Evolutionary conservation across 192 early-diverging fungal genomes (phyloP).

Genomic region (Diversispora epigaea): DNA sequence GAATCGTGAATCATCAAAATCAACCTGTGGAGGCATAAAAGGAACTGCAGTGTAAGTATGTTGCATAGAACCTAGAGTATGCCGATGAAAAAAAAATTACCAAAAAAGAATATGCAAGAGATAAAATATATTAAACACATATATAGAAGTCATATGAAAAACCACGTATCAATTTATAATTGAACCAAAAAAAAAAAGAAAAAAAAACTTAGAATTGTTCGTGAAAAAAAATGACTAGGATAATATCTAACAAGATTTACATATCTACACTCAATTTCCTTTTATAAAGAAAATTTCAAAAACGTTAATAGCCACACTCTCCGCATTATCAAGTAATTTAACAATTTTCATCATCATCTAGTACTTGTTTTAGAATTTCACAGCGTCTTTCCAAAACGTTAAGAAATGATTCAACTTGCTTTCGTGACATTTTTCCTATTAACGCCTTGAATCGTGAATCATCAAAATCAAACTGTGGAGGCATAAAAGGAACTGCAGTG

Average conservation of each 20-base stretch:
- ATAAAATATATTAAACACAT: no score
- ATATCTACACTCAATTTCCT: no score
- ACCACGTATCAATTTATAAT: no score
- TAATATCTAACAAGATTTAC: no score
- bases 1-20: slow-evolving; percentile 47
- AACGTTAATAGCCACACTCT: no score
- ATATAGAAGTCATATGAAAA: no score
- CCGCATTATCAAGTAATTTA: background rate
- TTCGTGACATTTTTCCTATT: slow-evolving; percentile 48
- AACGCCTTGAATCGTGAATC: slow-evolving; percentile 44
- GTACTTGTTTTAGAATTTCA: slow-evolving; percentile 42
- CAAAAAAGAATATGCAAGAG: no score
- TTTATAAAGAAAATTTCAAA: no score
- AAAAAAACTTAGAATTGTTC: no score
- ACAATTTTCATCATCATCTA: slow-evolving; percentile 12
- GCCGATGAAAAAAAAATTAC: no score
- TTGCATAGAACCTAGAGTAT: background rate
- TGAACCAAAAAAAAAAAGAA: no score
- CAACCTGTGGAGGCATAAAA: slow-evolving; percentile 16
- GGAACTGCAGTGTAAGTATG: slow-evolving; percentile 1
- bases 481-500: slow-evolving; percentile 1
- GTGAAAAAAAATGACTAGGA: no score
- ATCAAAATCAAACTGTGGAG: slow-evolving; percentile 37
- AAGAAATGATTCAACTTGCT: slow-evolving; percentile 55
- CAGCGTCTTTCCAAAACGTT: slow-evolving; percentile 58